Conservation (phyloP, 2,329 filamentous ascomycete species). For the Penicillium palitans region DNA sequence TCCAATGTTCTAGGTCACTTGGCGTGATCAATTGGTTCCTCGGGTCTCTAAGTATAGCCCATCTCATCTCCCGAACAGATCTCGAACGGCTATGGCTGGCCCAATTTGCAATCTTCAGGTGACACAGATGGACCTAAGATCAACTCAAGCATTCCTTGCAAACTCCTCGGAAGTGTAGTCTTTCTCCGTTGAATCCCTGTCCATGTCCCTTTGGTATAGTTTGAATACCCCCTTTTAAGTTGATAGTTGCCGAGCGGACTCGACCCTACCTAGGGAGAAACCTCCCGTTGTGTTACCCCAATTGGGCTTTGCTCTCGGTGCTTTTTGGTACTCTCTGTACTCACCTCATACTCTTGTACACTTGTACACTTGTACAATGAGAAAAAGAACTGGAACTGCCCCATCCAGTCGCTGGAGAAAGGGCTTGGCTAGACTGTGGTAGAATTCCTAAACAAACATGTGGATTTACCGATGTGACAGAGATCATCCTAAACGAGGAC, state of each 20-base stretch:
- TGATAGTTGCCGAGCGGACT: not conserved
- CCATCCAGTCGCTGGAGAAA: conserved; percentile 5
- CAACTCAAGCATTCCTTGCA: not conserved
- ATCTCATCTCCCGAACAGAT: not conserved
- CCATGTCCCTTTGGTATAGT: not conserved
- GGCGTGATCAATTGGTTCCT: not conserved
- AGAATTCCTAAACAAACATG: not conserved
- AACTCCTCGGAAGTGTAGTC: not conserved
- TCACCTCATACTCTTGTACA: not conserved
- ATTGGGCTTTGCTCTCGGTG: not conserved
- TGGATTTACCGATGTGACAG: conserved; percentile 9
- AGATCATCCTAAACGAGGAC: not conserved
- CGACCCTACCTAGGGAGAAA: not conserved
- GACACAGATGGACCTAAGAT: conserved; percentile 7
- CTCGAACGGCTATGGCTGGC: conserved; percentile 8
- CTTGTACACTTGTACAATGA: not conserved
- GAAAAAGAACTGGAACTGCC: conserved; percentile 4
- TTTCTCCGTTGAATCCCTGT: not conserved
- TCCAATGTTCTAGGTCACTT: not conserved
- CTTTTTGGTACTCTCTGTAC: not conserved
- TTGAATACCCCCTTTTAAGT: not conserved
- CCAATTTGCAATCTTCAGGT: conserved; percentile 3
- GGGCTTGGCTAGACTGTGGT: not conserved
- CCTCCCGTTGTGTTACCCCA: not conserved
- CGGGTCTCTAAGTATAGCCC: not conserved